Evolutionary conservation across 352 stramenopile genomes (phyloP).

Genomic region (Pythium vanterpoolii): DNA sequence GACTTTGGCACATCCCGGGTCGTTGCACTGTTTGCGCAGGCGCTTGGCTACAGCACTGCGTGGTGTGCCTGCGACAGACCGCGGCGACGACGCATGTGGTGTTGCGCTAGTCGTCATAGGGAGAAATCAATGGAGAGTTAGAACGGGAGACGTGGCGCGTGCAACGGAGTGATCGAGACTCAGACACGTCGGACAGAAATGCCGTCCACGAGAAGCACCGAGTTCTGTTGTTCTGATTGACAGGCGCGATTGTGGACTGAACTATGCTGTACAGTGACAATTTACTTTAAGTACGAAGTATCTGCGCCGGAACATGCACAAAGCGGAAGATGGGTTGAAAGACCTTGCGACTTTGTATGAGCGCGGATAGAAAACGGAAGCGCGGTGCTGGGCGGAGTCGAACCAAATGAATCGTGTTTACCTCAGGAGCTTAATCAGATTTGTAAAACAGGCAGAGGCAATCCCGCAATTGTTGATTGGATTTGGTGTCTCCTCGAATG

Average conservation of each 20-base stretch:
- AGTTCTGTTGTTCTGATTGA: background rate
- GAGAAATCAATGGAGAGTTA: background rate
- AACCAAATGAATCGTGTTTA: too few relatives aligned
- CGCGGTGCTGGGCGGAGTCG: too few relatives aligned
- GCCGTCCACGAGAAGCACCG: background rate
- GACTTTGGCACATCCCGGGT: conserved; percentile 56
- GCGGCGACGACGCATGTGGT: background rate
- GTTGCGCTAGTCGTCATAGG: conserved; percentile 10
- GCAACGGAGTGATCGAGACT: background rate
- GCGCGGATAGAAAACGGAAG: too few relatives aligned
- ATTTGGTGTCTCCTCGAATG: background rate
- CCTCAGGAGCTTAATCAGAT: too few relatives aligned
- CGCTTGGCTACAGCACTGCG: conserved; percentile 18
- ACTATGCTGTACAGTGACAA: background rate
- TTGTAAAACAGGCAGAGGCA: too few relatives aligned
- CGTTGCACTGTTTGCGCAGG: conserved; percentile 52
- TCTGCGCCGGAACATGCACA: background rate
- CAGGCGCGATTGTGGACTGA: conserved; percentile 10
- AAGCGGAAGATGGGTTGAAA: too few relatives aligned
- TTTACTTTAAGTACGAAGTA: conserved; percentile 4
- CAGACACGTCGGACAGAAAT: background rate
- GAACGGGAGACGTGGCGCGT: background rate
- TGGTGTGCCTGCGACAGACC: conserved; percentile 11
- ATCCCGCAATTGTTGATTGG: conserved; percentile 7
- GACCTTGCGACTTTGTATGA: too few relatives aligned